Evolutionary conservation across 352 stramenopile genomes (phyloP), one percentile per base, ranked within the genome.

Genomic region (Peronospora belbahrii): DNA sequence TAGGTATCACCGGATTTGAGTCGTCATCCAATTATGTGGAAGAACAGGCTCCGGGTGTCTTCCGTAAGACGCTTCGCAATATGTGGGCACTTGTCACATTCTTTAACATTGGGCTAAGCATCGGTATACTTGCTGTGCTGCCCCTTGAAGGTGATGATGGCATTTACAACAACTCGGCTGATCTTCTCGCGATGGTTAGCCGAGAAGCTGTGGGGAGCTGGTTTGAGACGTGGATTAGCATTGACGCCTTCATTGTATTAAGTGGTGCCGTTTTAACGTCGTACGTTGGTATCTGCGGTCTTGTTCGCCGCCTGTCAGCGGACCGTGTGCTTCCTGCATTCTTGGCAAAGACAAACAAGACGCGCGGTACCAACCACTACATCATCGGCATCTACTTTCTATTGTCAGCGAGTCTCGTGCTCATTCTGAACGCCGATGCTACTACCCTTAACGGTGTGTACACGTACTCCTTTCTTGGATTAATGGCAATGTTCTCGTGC

Each of bases 1-100:
- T 96, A 5, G 86, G 85, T 43, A 87, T 95, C 42, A 89, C 72
- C 2, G 85, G 85, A 13, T 96, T 96, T 38, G 86, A 96, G 62
- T 86, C 65, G 0, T 88, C 73, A 23, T 73, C 80, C 7, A 79
- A 95, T 38, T 95, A 90, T 52, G 79, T 96, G 0, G 83, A 96
- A 50, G 81, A 93, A 46, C 83, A 95, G 40, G 48, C 54, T 9
- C 64, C 71, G 0, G 79, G 84, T 19, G 82, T 94, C 23, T 95
- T 95, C 36, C 61, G 64, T 46, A 72, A 75, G 59, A 76, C 69
- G 10, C 59, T 82, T 13, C 65, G 67, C 28, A 87, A 87, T 48
- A 90, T 93, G 79, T 94, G 81, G 79, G 54, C 48, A 2, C 65
- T 81, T 18, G 82, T 88, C 6, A 67, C 80, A 6, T 56, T 94